A percentile compares a stretch with the other conserved stretches of the same genome.
Evolutionary conservation across 139 green algal species (phyloP).

Genomic region (Coccomyxa sp.): DNA sequence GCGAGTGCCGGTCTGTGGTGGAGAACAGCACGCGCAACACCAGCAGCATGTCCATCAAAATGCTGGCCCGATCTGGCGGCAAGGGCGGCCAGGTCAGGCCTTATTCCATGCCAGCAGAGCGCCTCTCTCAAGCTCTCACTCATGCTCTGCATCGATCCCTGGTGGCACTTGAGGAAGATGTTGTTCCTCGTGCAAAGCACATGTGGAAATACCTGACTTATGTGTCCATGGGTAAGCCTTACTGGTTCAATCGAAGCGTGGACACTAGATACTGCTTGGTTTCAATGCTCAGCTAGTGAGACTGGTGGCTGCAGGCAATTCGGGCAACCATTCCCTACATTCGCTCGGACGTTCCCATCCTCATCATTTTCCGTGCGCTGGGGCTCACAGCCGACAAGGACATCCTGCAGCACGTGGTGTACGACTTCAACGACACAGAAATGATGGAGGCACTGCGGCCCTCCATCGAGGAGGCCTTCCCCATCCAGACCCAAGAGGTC

Average conservation of each 20-base stretch:
- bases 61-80: constrained; percentile 58
- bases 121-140: too few relatives aligned
- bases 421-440: constrained; percentile 75
- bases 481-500: constrained; percentile 75
- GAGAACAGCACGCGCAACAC: constrained; percentile 78
- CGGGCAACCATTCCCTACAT: constrained; percentile 72
- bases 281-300: too few relatives aligned
- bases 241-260: too few relatives aligned
- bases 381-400: constrained; percentile 78
- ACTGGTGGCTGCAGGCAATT: constrained; percentile 42
- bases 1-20: constrained; percentile 80
- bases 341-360: constrained; percentile 77
- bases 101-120: too few relatives aligned
- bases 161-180: neutral
- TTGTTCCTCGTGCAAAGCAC: too few relatives aligned
- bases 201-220: too few relatives aligned
- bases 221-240: too few relatives aligned
- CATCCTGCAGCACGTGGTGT: constrained; percentile 89
- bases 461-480: constrained; percentile 93
- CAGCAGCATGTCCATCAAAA: constrained; percentile 80
- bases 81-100: constrained; percentile 20
- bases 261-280: too few relatives aligned
- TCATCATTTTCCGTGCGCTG: constrained; percentile 86
- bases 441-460: constrained; percentile 94
- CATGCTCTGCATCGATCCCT: too few relatives aligned